Percentiles rank a stretch among this genome's conserved stretches.
These are phyloP conservation scores for Trichoderma asperelloides DNA, from an alignment of 495 filamentous ascomycete genomes.

Conservation along the genomic window DNA sequence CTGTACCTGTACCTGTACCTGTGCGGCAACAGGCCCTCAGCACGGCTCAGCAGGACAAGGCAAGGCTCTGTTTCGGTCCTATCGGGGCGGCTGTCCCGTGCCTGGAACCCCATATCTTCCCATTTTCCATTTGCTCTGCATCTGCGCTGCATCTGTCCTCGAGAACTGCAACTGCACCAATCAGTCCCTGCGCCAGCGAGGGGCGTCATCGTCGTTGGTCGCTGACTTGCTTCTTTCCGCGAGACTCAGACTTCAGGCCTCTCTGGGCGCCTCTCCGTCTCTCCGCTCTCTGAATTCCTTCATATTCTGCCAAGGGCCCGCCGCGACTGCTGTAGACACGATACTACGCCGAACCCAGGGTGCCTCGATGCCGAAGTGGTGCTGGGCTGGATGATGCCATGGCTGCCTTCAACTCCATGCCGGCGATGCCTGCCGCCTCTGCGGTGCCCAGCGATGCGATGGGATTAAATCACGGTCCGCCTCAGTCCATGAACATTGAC, in stretches of 20 bases:
- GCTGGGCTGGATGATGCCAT: slow-evolving; percentile 30
- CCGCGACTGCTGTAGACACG: neutral
- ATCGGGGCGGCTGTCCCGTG: neutral
- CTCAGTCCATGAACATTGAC: slow-evolving; percentile 28
- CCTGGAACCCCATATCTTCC: neutral
- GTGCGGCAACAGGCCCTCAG: neutral
- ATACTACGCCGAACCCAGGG: neutral
- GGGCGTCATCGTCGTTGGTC: neutral
- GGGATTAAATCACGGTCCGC: slow-evolving; percentile 20
- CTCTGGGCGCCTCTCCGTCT: neutral
- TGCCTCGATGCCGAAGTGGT: slow-evolving; percentile 1
- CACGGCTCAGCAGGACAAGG: neutral
- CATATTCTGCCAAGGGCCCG: neutral
- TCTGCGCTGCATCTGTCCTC: neutral
- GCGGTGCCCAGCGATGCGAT: slow-evolving; percentile 29
- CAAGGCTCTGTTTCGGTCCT: slow-evolving; percentile 1
- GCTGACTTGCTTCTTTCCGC: no score
- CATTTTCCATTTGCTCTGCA: neutral
- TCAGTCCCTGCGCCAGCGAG: no score
- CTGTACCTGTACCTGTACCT: no score
- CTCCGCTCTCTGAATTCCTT: neutral
- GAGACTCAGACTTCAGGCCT: neutral
- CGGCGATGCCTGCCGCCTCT: slow-evolving; percentile 28
- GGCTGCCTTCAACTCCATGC: slow-evolving; percentile 41
- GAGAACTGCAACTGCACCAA: neutral